These are phyloP conservation scores for Malus domestica DNA, from an alignment of 306 rosid genomes.

Conservation along the genomic window ASM211411v1 NC_041791.1:32728001-32728500, in stretches of 20 bases:
- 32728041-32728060: conserved; percentile 16
- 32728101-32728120: conserved; percentile 18
- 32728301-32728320: not conserved
- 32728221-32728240: conserved; percentile 4
- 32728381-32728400: conserved; percentile 64
- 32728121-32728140: conserved; percentile 51
- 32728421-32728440: conserved; percentile 53
- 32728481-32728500: not conserved
- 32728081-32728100: conserved; percentile 16
- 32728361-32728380: conserved; percentile 81
- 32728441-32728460: conserved; percentile 22
- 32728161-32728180: conserved; percentile 60
- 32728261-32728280: not conserved
- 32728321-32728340: conserved; percentile 29
- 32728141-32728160: conserved; percentile 61
- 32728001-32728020: conserved; percentile 19
- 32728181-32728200: conserved; percentile 62
- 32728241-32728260: conserved; percentile 3
- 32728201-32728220: conserved; percentile 51
- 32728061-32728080: conserved; percentile 24
- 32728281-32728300: not conserved
- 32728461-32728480: not conserved
- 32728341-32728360: conserved; percentile 60
- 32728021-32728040: conserved; percentile 23
- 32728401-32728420: conserved; percentile 51